Evolutionary conservation across 2,329 filamentous ascomycete genomes (phyloP), one percentile per base, ranked within the genome.

Genomic region (Pseudocercospora pini-densiflorae): DNA sequence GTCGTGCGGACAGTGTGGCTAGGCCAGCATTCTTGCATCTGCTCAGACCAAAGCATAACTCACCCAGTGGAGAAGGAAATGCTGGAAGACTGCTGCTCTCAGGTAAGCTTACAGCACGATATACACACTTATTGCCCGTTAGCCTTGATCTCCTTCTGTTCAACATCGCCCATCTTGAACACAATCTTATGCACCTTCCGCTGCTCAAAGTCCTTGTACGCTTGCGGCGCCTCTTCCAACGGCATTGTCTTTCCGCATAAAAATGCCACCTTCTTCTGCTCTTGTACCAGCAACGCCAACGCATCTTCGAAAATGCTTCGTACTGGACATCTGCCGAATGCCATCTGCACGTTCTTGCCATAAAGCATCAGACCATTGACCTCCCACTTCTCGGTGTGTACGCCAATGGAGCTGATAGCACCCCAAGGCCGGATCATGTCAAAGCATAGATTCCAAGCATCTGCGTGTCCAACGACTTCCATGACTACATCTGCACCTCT

Each of bases 401-500:
- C 83, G 23, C 83, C 83, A 21, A 84, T 82, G 60, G 78, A 81
- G 54, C 75, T 79, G 43, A 85, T 83, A 27, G 80, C 73, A 0
- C 83, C 83, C 81, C 81, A 85, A 0, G 83, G 83, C 59, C 83
- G 74, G 59, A 85, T 75, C 64, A 85, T 75, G 65, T 85, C 82
- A 63, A 80, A 85, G 2, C 79, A 79, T 74, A 85, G 77, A 67
- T 81, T 77, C 66, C 84, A 77, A 10, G 83, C 83, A 36, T 82
- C 80, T 45, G 79, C 80, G 60, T 84, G 75, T 5, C 83, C 83
- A 4, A 85, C 83, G 3, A 82, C 80, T 70, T 85, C 83, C 55
- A 97, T 89, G 1, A 95, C 89, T 19, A 92, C 88, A 79, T 97
- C 94, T 14, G 93, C 93, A 6, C 94, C 94, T 45, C 94, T 85